These are phyloP conservation scores for Linderina pennispora DNA, from an alignment of 192 early-diverging fungal species.

Conservation along the genomic window DNA sequence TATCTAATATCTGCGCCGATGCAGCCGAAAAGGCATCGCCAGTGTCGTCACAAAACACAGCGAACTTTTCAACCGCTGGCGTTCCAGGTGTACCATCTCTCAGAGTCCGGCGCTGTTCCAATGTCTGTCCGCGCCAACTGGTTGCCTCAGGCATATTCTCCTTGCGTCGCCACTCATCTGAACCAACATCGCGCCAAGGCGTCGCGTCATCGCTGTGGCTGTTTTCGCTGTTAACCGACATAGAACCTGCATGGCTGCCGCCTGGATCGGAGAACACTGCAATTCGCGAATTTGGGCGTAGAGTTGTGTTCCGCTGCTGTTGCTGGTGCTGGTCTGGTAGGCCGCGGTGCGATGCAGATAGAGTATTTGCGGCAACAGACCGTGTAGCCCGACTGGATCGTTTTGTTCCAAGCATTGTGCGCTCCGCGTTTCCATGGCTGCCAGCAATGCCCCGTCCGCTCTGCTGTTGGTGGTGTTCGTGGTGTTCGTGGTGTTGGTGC, in stretches of 20 bases:
- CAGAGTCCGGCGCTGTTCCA: conserved; percentile 43
- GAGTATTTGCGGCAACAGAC: conserved; percentile 26
- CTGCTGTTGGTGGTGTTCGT: conserved; percentile 2
- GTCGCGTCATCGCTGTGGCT: background rate
- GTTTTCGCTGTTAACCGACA: no score
- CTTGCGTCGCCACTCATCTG: conserved; percentile 54
- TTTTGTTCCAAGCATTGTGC: conserved; percentile 30
- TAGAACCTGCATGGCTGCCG: no score
- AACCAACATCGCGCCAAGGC: conserved; percentile 58
- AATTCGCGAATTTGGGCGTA: conserved; percentile 26
- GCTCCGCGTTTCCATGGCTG: background rate
- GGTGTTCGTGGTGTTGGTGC: background rate
- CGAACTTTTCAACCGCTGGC: conserved; percentile 16
- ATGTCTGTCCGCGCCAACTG: conserved; percentile 54
- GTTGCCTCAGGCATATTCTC: conserved; percentile 61
- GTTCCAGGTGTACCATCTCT: background rate
- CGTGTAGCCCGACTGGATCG: conserved; percentile 11
- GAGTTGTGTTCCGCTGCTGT: background rate
- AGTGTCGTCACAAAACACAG: conserved; percentile 30
- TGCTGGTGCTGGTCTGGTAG: background rate
- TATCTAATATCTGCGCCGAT: no score
- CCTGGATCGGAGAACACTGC: conserved; percentile 29
- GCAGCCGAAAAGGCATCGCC: conserved; percentile 1
- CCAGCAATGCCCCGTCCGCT: no score
- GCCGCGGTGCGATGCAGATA: conserved; percentile 23